phyloP scores from a whole-genome alignment of 1,284 basidiomycete genomes.

The Clitocybe nebularis region DNA sequence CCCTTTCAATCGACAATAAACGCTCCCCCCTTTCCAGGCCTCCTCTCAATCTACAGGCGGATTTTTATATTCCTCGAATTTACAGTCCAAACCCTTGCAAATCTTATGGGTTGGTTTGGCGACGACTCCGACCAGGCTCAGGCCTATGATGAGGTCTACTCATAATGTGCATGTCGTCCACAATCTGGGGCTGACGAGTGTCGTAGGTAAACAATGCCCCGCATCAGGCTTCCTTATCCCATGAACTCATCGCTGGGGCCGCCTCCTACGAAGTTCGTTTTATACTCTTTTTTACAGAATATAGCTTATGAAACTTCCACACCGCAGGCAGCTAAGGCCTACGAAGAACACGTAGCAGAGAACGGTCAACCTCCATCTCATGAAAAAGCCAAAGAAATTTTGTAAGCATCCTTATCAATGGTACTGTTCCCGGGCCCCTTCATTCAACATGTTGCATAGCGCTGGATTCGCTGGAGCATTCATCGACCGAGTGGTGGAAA shows the following conservation, averaged over 20 bases:
- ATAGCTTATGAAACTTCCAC: not conserved
- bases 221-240: conserved; percentile 55
- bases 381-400: conserved; percentile 39
- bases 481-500: conserved; percentile 43
- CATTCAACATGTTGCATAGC: conserved; percentile 19
- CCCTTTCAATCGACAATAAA: too few species aligned
- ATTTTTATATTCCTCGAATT: conserved; percentile 1
- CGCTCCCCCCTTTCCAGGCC: too few species aligned
- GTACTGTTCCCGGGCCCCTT: not conserved
- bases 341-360: conserved; percentile 42
- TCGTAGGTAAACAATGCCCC: conserved; percentile 41
- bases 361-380: conserved; percentile 42
- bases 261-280: conserved; percentile 44
- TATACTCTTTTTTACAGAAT: not conserved
- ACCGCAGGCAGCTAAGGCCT: conserved; percentile 49
- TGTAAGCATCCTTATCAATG: conserved; percentile 11
- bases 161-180: not conserved
- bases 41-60: not conserved
- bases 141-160: conserved; percentile 41
- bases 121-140: conserved; percentile 44
- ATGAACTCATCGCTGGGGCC: conserved; percentile 64
- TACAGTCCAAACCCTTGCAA: too few species aligned
- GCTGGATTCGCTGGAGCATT: conserved; percentile 44
- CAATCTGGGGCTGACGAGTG: conserved; percentile 2
- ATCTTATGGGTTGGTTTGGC: conserved; percentile 59